phyloP scores from a whole-genome alignment of 1,284 basidiomycete genomes.

The Bjerkandera adusta region DNA sequence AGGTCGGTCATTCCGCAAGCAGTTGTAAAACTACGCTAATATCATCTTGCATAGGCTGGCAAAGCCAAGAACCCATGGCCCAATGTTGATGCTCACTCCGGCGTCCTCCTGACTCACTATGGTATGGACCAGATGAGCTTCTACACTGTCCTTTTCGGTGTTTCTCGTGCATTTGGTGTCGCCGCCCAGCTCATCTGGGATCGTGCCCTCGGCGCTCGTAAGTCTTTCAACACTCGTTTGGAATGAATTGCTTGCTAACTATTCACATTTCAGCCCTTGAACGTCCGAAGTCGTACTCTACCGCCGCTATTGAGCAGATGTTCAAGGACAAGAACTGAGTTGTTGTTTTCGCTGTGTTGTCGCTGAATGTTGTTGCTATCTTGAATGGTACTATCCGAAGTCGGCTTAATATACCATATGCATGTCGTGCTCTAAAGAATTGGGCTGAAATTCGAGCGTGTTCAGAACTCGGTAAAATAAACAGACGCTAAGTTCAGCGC shows the following conservation, averaged over 20 bases:
- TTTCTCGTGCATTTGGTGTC: slow-evolving; percentile 91
- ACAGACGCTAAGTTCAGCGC: too few relatives aligned
- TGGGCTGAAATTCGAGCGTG: not conserved
- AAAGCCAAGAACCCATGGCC: slow-evolving; percentile 95
- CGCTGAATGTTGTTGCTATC: not conserved
- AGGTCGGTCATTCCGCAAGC: slow-evolving; percentile 41
- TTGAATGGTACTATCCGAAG: too few relatives aligned
- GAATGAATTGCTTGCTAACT: slow-evolving; percentile 10
- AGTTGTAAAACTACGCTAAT: slow-evolving; percentile 6
- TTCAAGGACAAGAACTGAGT: slow-evolving; percentile 52
- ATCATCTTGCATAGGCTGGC: slow-evolving; percentile 55
- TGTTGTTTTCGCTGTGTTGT: not conserved
- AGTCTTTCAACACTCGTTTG: slow-evolving; percentile 29
- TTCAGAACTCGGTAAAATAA: too few relatives aligned
- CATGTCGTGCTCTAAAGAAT: not conserved
- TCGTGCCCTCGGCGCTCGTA: slow-evolving; percentile 90
- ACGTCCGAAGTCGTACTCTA: slow-evolving; percentile 86
- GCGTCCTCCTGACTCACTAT: slow-evolving; percentile 90
- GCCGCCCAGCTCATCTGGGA: slow-evolving; percentile 93
- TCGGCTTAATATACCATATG: not conserved
- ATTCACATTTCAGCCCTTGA: slow-evolving; percentile 59
- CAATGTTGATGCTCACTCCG: slow-evolving; percentile 97
- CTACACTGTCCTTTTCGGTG: slow-evolving; percentile 97
- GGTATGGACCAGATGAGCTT: slow-evolving; percentile 88
- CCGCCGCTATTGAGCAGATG: slow-evolving; percentile 71